phyloP scores from a whole-genome alignment of 2,329 filamentous ascomycete species.

The Niveomyces coronatus region DNA sequence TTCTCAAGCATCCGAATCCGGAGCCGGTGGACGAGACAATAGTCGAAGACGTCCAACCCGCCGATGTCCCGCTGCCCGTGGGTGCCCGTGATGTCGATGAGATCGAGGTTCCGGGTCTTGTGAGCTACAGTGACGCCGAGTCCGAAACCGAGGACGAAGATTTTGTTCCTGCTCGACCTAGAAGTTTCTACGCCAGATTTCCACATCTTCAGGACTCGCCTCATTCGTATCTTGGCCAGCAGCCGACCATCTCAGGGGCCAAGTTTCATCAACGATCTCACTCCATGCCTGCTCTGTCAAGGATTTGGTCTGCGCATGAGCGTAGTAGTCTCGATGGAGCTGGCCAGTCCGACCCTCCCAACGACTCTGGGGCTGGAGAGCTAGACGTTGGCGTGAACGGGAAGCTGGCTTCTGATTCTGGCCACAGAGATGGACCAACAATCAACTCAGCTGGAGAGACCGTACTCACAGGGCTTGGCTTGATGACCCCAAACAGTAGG shows the following conservation, averaged over 20 bases:
- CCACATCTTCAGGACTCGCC: neutral
- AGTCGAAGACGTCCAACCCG: slow-evolving; percentile 23
- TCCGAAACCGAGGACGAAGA: slow-evolving; percentile 32
- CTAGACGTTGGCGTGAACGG: neutral
- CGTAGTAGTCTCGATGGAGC: too few species aligned
- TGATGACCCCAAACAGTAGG: neutral
- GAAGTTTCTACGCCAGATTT: slow-evolving; percentile 28
- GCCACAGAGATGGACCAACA: neutral
- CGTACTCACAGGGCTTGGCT: slow-evolving; percentile 3
- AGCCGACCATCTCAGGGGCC: slow-evolving; percentile 26
- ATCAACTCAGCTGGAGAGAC: neutral
- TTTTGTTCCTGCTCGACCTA: slow-evolving; percentile 28
- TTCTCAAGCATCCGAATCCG: slow-evolving; percentile 10
- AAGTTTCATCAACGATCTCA: slow-evolving; percentile 33
- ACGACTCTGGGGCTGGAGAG: neutral
- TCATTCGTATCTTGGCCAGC: slow-evolving; percentile 21
- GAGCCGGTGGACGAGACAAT: slow-evolving; percentile 13
- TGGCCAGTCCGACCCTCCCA: neutral
- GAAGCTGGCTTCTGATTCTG: slow-evolving; percentile 2
- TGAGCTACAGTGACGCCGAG: slow-evolving; percentile 52
- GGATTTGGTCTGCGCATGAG: too few species aligned
- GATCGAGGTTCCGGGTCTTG: slow-evolving; percentile 68
- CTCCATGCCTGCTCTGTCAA: slow-evolving; percentile 41
- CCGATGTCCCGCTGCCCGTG: slow-evolving; percentile 55
- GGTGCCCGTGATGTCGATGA: slow-evolving; percentile 61